These are phyloP conservation scores for Pseudocercospora pini-densiflorae DNA, from an alignment of 2,329 filamentous ascomycete genomes.

Conservation along the genomic window DNA sequence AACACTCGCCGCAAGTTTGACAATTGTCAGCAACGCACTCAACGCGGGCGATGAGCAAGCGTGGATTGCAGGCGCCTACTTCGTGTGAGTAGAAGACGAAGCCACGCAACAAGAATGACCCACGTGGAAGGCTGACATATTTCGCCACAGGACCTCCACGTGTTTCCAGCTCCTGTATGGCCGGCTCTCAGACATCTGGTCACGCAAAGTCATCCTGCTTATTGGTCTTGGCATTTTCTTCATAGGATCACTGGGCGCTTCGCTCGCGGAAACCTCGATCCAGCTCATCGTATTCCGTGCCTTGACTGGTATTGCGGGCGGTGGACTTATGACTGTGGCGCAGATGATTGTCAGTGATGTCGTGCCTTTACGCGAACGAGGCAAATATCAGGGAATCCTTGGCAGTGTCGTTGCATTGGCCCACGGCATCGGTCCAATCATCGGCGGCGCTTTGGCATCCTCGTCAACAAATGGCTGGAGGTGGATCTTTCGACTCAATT, in stretches of 20 bases:
- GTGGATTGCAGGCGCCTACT: slow-evolving; percentile 62
- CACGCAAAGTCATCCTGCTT: slow-evolving; percentile 66
- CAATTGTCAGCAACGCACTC: slow-evolving; percentile 58
- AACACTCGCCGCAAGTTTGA: slow-evolving; percentile 59
- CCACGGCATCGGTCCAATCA: slow-evolving; percentile 46
- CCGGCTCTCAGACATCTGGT: slow-evolving; percentile 70
- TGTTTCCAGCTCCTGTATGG: slow-evolving; percentile 62
- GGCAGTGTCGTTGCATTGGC: slow-evolving; percentile 41
- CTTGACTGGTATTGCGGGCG: slow-evolving; percentile 59
- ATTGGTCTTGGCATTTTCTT: slow-evolving; percentile 66
- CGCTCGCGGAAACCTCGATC: slow-evolving; percentile 23
- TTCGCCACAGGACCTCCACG: slow-evolving; percentile 40
- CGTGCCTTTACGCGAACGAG: slow-evolving; percentile 32
- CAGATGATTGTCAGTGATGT: slow-evolving; percentile 39
- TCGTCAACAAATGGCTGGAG: slow-evolving; percentile 28
- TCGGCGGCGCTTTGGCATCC: slow-evolving; percentile 49
- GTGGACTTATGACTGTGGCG: slow-evolving; percentile 43
- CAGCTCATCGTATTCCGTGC: slow-evolving; percentile 60
- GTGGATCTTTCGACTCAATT: slow-evolving; percentile 43
- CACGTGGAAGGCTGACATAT: slow-evolving; percentile 2
- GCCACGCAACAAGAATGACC: not conserved
- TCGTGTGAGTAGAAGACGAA: slow-evolving; percentile 44
- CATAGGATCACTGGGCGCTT: slow-evolving; percentile 29
- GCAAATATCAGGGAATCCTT: slow-evolving; percentile 37
- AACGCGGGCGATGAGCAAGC: slow-evolving; percentile 56